Conservation (phyloP, 129 eudicot genomes). For the Scalesia atractyloides region DNA sequence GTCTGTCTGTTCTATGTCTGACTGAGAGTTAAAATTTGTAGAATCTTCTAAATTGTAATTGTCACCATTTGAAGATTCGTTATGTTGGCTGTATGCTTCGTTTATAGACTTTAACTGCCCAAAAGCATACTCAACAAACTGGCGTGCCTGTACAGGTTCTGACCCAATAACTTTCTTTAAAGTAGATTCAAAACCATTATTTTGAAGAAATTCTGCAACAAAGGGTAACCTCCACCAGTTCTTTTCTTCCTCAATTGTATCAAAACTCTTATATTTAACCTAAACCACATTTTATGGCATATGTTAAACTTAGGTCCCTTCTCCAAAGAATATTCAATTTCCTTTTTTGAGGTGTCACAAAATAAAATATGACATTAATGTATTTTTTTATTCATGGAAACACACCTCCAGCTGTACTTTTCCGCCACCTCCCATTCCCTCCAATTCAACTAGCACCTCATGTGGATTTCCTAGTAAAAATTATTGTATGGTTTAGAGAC, state of each 20-base stretch:
- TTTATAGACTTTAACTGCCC: conserved; percentile 76
- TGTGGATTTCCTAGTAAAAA: conserved; percentile 64
- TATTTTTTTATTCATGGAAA: conserved; percentile 18
- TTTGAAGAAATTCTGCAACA: conserved; percentile 73
- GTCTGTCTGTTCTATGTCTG: conserved; percentile 21
- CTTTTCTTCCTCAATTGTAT: conserved; percentile 74
- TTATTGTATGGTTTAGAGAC: conserved; percentile 9
- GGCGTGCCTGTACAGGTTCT: conserved; percentile 88
- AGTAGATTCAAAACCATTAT: conserved; percentile 72
- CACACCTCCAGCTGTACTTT: conserved; percentile 87
- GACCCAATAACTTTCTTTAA: conserved; percentile 73
- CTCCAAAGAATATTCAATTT: not conserved
- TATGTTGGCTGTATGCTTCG: conserved; percentile 55
- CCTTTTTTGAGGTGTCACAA: not conserved
- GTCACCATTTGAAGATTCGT: conserved; percentile 27
- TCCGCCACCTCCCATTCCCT: conserved; percentile 99
- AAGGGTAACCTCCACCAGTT: conserved; percentile 88
- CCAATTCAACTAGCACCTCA: conserved; percentile 85
- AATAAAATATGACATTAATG: not conserved
- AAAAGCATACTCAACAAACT: conserved; percentile 89
- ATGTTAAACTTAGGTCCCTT: not conserved
- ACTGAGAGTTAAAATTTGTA: conserved; percentile 22
- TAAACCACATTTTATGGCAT: conserved; percentile 32
- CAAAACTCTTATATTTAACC: conserved; percentile 83
- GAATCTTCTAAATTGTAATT: conserved; percentile 20